Conservation (phyloP, 2,329 filamentous ascomycete genomes). For the Colletotrichum aenigma region DNA sequence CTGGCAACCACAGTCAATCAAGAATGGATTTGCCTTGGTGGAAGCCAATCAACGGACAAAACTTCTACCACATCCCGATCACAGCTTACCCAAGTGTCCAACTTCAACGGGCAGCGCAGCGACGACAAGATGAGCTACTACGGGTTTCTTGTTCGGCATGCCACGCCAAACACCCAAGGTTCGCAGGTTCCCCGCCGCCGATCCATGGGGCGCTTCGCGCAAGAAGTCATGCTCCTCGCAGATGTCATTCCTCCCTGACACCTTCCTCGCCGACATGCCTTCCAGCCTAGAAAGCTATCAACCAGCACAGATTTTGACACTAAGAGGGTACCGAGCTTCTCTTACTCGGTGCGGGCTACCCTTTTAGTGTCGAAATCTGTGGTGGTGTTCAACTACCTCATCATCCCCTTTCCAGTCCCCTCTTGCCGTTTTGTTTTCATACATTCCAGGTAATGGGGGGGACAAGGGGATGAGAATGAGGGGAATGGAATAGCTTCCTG, state of each 20-base stretch:
- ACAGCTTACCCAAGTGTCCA: neutral
- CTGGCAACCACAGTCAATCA: too few relatives aligned
- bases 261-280: neutral
- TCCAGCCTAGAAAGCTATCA: neutral
- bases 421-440: neutral
- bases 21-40: too few relatives aligned
- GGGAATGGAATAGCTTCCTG: neutral
- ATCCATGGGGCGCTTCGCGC: neutral
- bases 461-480: neutral
- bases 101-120: neutral
- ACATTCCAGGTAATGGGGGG: neutral
- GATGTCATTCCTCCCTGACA: neutral
- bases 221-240: neutral
- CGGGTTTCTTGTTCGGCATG: too few relatives aligned
- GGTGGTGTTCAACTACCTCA: neutral
- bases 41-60: neutral
- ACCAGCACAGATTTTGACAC: neutral
- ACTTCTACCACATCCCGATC: neutral
- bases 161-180: too few relatives aligned
- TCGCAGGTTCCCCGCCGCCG: neutral
- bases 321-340: neutral
- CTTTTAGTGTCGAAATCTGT: too few relatives aligned
- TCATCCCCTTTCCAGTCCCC: neutral
- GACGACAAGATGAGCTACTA: too few relatives aligned
- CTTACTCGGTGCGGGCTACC: neutral